Conservation (phyloP, 2,329 filamentous ascomycete genomes). For the Ophiostoma triangulosporum region DNA sequence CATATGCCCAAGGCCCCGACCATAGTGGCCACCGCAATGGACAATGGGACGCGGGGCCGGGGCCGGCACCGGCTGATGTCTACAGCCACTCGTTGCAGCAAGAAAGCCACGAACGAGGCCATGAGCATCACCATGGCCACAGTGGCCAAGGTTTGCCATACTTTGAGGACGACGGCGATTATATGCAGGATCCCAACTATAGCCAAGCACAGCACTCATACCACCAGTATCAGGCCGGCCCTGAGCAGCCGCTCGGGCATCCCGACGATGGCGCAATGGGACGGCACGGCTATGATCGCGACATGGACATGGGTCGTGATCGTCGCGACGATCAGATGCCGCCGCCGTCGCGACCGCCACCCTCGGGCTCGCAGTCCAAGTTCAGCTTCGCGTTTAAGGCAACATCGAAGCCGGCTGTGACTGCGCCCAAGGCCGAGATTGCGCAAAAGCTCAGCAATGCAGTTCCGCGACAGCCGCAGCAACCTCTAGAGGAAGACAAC, state of each 20-base stretch:
- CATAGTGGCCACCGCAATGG: slow-evolving; percentile 43
- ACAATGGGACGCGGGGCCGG: slow-evolving; percentile 51
- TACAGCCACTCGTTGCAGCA: too few relatives aligned
- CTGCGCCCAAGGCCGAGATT: slow-evolving; percentile 50
- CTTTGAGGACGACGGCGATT: slow-evolving; percentile 5
- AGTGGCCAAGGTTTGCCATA: not conserved
- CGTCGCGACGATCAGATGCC: slow-evolving; percentile 29
- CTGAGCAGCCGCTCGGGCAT: not conserved
- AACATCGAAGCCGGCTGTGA: slow-evolving; percentile 42
- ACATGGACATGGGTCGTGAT: not conserved
- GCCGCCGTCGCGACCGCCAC: slow-evolving; percentile 36
- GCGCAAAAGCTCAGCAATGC: slow-evolving; percentile 61
- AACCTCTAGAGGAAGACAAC: not conserved
- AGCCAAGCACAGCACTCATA: not conserved
- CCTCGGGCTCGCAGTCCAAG: slow-evolving; percentile 42
- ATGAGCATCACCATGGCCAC: slow-evolving; percentile 11
- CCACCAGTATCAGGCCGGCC: not conserved
- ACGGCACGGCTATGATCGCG: not conserved
- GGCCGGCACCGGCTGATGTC: too few relatives aligned
- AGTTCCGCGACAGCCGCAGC: slow-evolving; percentile 27
- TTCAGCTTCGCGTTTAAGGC: slow-evolving; percentile 92
- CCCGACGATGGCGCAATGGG: not conserved
- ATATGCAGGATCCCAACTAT: slow-evolving; percentile 2
- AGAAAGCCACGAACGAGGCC: slow-evolving; percentile 17
- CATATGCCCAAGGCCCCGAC: slow-evolving; percentile 35